phyloP scores from a whole-genome alignment of 2,329 filamentous ascomycete genomes.

The Stagonosporopsis tanaceti region DNA sequence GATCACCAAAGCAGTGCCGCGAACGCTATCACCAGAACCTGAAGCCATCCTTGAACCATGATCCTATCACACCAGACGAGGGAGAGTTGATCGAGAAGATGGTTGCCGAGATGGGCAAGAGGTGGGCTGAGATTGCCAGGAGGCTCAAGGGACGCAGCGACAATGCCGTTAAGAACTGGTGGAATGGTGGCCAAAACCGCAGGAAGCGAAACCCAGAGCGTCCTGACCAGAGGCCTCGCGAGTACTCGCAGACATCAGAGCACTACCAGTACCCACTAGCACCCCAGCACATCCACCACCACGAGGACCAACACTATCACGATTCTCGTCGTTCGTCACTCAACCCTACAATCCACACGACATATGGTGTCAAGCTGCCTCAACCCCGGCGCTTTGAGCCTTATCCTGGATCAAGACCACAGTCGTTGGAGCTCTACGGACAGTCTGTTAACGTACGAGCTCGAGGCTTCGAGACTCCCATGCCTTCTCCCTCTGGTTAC shows the following conservation, averaged over 20 bases:
- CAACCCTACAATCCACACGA: constrained; percentile 37
- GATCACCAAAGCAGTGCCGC: constrained; percentile 92
- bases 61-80: constrained; percentile 81
- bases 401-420: constrained; percentile 43
- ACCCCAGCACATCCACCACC: constrained; percentile 32
- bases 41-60: constrained; percentile 79
- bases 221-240: constrained; percentile 35
- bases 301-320: constrained; percentile 42
- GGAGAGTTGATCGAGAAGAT: constrained; percentile 77
- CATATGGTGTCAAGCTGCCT: constrained; percentile 43
- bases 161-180: constrained; percentile 98
- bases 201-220: constrained; percentile 58
- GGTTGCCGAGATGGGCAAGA: constrained; percentile 80
- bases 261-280: constrained; percentile 40
- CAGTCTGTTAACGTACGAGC: constrained; percentile 34
- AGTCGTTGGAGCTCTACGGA: constrained; percentile 42
- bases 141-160: constrained; percentile 84
- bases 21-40: constrained; percentile 95
- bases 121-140: constrained; percentile 92
- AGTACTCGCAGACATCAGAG: constrained; percentile 45
- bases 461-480: constrained; percentile 60
- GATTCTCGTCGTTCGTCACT: constrained; percentile 41
- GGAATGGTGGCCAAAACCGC: constrained; percentile 92
- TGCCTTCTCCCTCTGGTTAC: constrained; percentile 69
- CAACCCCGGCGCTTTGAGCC: constrained; percentile 45